phyloP scores from a whole-genome alignment of 805 yeast species.

The Yarrowia porcina region DNA sequence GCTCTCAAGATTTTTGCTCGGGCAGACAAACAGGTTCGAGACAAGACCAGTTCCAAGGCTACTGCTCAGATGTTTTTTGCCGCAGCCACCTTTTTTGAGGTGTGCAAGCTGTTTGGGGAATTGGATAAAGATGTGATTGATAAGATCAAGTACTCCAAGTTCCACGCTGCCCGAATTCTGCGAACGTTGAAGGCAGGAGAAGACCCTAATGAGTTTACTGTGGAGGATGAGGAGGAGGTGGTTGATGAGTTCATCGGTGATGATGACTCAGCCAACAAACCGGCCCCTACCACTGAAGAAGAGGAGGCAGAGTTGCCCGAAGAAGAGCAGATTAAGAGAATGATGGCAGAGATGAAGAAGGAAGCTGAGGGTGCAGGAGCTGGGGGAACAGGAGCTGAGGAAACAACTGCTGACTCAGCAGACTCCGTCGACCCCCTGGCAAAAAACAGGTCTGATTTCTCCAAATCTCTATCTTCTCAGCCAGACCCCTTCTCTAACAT shows the following conservation, averaged over 20 bases:
- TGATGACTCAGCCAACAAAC: background rate
- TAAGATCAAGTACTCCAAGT: constrained; percentile 60
- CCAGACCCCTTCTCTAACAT: background rate
- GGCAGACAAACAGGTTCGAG: constrained; percentile 49
- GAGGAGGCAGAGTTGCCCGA: background rate
- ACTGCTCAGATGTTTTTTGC: constrained; percentile 56
- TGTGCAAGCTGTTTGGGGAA: constrained; percentile 44
- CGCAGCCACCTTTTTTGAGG: constrained; percentile 50
- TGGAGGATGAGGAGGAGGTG: constrained; percentile 31
- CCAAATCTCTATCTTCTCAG: background rate
- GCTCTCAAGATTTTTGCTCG: constrained; percentile 55
- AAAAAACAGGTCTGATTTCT: background rate
- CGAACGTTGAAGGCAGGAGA: constrained; percentile 48
- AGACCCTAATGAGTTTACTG: constrained; percentile 56
- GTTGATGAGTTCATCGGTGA: background rate
- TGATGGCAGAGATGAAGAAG: constrained; percentile 7
- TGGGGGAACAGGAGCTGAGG: too few relatives aligned
- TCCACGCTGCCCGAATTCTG: constrained; percentile 57
- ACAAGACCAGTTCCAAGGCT: constrained; percentile 43
- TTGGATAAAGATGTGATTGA: constrained; percentile 39
- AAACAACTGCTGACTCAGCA: too few relatives aligned
- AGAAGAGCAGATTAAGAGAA: background rate
- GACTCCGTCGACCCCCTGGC: background rate
- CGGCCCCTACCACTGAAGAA: background rate
- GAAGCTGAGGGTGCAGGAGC: background rate